Percentiles rank a stretch among this genome's conserved stretches.
These are phyloP conservation scores for Boechera divaricarpa DNA, from an alignment of 345 rosid species.

Conservation along the genomic window DNA sequence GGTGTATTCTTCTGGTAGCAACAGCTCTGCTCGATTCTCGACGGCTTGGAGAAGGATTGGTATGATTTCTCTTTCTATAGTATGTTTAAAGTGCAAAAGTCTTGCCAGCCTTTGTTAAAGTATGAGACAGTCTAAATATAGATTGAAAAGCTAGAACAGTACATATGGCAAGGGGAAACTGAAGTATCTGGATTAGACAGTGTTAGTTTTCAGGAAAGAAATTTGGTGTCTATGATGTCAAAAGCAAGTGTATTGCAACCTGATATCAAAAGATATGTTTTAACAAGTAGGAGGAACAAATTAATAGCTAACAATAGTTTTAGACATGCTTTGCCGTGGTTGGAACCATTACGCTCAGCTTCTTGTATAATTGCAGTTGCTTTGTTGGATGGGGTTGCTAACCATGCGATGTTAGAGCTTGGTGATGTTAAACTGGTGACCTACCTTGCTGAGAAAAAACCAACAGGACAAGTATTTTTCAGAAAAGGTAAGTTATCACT, in stretches of 20 bases:
- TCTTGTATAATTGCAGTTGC: conserved; percentile 61
- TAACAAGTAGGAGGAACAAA: conserved; percentile 7
- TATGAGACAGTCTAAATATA: conserved; percentile 2
- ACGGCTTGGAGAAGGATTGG: conserved; percentile 70
- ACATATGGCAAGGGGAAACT: conserved; percentile 9
- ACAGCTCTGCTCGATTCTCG: conserved; percentile 59
- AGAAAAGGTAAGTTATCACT: conserved; percentile 64
- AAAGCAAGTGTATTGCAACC: conserved; percentile 10
- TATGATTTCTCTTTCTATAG: conserved; percentile 41
- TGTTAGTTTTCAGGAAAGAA: conserved; percentile 21
- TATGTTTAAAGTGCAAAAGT: conserved; percentile 3
- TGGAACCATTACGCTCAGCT: conserved; percentile 15
- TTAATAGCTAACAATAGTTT: conserved; percentile 13
- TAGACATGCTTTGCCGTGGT: conserved; percentile 14
- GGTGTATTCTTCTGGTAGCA: conserved; percentile 82
- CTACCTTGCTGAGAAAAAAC: conserved; percentile 82
- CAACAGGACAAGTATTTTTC: conserved; percentile 72
- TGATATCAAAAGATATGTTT: conserved; percentile 12
- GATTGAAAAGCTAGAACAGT: conserved; percentile 27
- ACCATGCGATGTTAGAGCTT: conserved; percentile 78
- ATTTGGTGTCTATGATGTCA: conserved; percentile 13
- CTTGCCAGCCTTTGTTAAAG: conserved; percentile 21
- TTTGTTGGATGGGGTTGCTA: conserved; percentile 80
- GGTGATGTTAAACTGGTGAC: conserved; percentile 69
- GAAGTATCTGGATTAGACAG: conserved; percentile 15